Evolutionary conservation across 345 rosid species (phyloP).

Genomic region (Erysimum cheiranthoides): DNA sequence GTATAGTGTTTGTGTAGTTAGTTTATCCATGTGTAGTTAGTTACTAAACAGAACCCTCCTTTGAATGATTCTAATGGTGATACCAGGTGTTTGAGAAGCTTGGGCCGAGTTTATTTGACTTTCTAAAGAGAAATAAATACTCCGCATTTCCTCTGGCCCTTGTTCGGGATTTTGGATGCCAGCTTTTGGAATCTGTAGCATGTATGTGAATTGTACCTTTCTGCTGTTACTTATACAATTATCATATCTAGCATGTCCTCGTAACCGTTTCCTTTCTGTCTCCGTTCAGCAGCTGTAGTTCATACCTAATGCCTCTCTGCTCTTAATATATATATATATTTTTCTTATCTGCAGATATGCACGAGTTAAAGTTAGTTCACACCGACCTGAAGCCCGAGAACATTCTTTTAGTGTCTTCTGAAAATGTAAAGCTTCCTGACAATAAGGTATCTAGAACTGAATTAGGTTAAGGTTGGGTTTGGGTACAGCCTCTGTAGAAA

Average conservation of each 20-base stretch:
- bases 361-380: constrained; percentile 76
- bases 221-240: constrained; percentile 27
- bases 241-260: constrained; percentile 35
- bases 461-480: constrained; percentile 44
- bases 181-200: constrained; percentile 97
- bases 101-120: constrained; percentile 97
- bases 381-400: constrained; percentile 94
- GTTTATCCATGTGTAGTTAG: constrained; percentile 42
- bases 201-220: constrained; percentile 77
- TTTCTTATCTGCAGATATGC: constrained; percentile 70
- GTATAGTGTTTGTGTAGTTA: constrained; percentile 35
- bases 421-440: constrained; percentile 69
- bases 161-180: constrained; percentile 91
- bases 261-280: constrained; percentile 36
- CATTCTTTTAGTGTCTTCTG: constrained; percentile 80
- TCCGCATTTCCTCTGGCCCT: constrained; percentile 89
- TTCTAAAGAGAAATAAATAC: constrained; percentile 92
- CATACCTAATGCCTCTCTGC: constrained; percentile 1
- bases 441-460: constrained; percentile 58
- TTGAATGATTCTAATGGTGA: constrained; percentile 77
- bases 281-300: constrained; percentile 23
- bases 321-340: constrained; percentile 23
- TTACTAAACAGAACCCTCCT: constrained; percentile 61
- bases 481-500: constrained; percentile 29
- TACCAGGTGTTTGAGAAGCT: constrained; percentile 95